A percentile compares a stretch with the other conserved stretches of the same genome.
Conservation (phyloP, 2,329 filamentous ascomycete genomes). For the Leptosphaerulina australis region DNA sequence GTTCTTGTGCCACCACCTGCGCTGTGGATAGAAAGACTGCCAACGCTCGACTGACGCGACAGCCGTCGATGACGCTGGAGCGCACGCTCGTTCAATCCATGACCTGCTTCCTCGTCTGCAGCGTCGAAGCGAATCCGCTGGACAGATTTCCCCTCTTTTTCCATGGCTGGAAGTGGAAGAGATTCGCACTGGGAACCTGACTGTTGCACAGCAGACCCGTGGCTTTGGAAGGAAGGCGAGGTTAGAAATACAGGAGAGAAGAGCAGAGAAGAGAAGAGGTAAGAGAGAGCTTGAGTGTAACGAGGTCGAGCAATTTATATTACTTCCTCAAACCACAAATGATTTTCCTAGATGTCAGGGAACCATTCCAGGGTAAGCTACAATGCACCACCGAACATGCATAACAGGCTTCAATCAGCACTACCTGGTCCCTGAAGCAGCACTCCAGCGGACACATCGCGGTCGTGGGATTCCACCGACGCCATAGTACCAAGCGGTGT, state of each 20-base stretch:
- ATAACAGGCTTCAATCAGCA: neutral
- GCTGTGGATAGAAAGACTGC: constrained; percentile 44
- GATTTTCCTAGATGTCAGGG: constrained; percentile 10
- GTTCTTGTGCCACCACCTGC: constrained; percentile 40
- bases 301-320: constrained; percentile 19
- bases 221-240: constrained; percentile 5
- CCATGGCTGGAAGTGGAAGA: constrained; percentile 25
- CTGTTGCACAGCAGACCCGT: constrained; percentile 19
- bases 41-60: constrained; percentile 42
- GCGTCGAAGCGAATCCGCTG: constrained; percentile 30
- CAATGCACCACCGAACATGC: constrained; percentile 6
- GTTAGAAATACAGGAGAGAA: constrained; percentile 6
- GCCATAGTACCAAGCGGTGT: constrained; percentile 9
- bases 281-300: constrained; percentile 3
- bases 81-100: constrained; percentile 29
- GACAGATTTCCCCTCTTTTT: constrained; percentile 32
- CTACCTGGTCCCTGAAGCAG: neutral
- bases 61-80: constrained; percentile 28
- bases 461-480: neutral
- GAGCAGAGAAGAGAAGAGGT: constrained; percentile 14
- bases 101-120: constrained; percentile 45
- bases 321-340: constrained; percentile 3
- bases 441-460: neutral
- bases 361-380: constrained; percentile 4
- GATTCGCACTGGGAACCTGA: constrained; percentile 10